These are phyloP conservation scores for Prinsepia uniflora DNA, from an alignment of 306 rosid genomes.

Conservation along the genomic window DNA sequence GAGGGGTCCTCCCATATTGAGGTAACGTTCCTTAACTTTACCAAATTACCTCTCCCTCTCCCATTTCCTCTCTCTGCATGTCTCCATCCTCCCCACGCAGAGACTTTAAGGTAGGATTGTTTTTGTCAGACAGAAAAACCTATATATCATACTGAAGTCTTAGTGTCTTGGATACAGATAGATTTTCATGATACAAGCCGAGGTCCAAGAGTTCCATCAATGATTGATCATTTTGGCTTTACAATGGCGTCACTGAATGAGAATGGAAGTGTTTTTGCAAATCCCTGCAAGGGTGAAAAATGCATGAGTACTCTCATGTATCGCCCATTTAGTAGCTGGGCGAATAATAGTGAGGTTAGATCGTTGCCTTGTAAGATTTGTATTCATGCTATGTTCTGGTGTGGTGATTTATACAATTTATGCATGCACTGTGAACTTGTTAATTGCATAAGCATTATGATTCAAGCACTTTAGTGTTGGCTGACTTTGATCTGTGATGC, in stretches of 20 bases:
- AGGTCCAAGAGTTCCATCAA: slow-evolving; percentile 86
- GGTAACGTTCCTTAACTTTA: slow-evolving; percentile 37
- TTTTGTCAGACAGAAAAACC: slow-evolving; percentile 6
- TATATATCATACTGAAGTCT: slow-evolving; percentile 19
- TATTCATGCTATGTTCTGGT: slow-evolving; percentile 7
- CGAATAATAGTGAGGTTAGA: slow-evolving; percentile 85
- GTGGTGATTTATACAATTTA: slow-evolving; percentile 5
- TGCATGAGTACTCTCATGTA: slow-evolving; percentile 93
- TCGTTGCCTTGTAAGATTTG: slow-evolving; percentile 17
- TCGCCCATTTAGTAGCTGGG: slow-evolving; percentile 95
- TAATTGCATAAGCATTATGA: slow-evolving; percentile 6
- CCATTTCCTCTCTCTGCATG: neutral
- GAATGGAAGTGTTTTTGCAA: slow-evolving; percentile 75
- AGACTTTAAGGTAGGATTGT: neutral
- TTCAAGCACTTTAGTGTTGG: slow-evolving; percentile 12
- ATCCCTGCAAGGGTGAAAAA: slow-evolving; percentile 92
- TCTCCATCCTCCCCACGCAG: neutral
- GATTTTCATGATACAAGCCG: slow-evolving; percentile 95
- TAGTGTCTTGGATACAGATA: slow-evolving; percentile 47
- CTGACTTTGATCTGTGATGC: slow-evolving; percentile 32
- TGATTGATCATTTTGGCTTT: slow-evolving; percentile 97
- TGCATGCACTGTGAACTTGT: neutral
- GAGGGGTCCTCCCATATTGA: slow-evolving; percentile 93
- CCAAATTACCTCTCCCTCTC: slow-evolving; percentile 6
- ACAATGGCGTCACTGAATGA: slow-evolving; percentile 93